Base-by-base conservation (phyloP, 1,139 yeast species). In the Kodamaea derodonti region DNA sequence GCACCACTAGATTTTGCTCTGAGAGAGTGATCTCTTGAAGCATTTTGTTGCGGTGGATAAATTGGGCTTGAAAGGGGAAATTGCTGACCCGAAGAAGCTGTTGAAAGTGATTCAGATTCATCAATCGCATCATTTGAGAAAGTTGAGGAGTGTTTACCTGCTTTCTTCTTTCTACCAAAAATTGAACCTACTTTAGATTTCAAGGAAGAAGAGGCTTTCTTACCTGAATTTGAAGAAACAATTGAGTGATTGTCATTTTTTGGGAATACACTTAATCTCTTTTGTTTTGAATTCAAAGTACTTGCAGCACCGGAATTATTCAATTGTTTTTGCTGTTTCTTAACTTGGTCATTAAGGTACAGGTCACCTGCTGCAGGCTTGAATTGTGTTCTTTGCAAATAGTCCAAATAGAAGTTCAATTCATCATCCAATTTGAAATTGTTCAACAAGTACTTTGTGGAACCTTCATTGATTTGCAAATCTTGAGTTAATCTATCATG, bases 181-280 rank as follows among this genome's bases (percentile, higher is more conserved):
- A 88, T 80, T 0, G 96, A 86, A 13, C 96, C 96, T 27, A 88
- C 88, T 53, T 69, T 80, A 4, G 95, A 84, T 54, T 80, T 78
- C 50, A 88, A 62, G 42, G 73, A 78, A 16, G 65, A 59, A 23
- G 54, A 51, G 35, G 58, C 60, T 38, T 43, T 45, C 5, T 12
- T 25, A 11, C 27, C 14, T 6, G 36, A 27, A 14, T 26, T 26
- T n/a, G 38, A 27, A 1, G 49, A 46, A 20, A 25, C 32, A 20
- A 45, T 34, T 4, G 47, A 45, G 8, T 45, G 47, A 22, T 34
- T 36, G 20, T 46, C 49, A n/a, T 24, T 23, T 17, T 14, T 32
- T 29, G 36, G 32, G 32, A 46, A 32, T 1, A 38, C 26, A 17
- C 49, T 45, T 36, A 43, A 35, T 26, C 51, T 35, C 33, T 45